Conservation (phyloP, 2,329 filamentous ascomycete species). For the Microsporum audouinii region DNA sequence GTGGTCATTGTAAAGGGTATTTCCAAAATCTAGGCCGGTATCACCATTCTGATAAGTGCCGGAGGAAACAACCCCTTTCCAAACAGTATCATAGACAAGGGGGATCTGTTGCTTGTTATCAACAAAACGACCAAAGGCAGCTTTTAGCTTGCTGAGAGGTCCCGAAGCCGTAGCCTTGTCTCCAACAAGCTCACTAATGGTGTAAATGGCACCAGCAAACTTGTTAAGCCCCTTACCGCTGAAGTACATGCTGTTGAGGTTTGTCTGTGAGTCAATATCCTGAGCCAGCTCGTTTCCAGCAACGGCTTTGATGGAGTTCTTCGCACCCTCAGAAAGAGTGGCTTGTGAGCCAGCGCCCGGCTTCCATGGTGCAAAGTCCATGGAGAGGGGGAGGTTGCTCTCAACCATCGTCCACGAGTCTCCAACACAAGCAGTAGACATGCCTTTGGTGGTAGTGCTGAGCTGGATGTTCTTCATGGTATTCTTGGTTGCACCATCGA, state of each 20-base stretch:
- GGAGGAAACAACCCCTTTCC: conserved; percentile 71
- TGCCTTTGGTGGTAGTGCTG: conserved; percentile 75
- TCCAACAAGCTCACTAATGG: conserved; percentile 51
- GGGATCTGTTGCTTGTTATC: conserved; percentile 56
- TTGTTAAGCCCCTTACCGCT: conserved; percentile 77
- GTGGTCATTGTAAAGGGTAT: conserved; percentile 60
- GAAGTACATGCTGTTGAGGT: conserved; percentile 83
- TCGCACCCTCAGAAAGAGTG: conserved; percentile 39
- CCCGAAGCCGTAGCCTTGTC: conserved; percentile 46
- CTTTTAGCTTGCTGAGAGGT: conserved; percentile 52
- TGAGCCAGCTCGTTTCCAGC: conserved; percentile 65
- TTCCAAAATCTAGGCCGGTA: conserved; percentile 71
- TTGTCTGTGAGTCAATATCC: conserved; percentile 59
- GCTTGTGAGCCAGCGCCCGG: conserved; percentile 34
- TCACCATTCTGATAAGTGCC: conserved; percentile 61
- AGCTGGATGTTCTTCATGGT: conserved; percentile 48
- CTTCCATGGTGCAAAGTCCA: conserved; percentile 72
- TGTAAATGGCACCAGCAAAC: conserved; percentile 58
- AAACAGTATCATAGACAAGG: conserved; percentile 47
- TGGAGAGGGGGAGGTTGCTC: conserved; percentile 54
- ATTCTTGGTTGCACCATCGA: conserved; percentile 47
- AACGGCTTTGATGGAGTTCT: conserved; percentile 47
- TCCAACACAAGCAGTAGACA: conserved; percentile 59
- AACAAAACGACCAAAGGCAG: conserved; percentile 54
- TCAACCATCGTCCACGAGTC: conserved; percentile 72